A percentile compares a stretch with the other conserved stretches of the same genome.
phyloP scores from a whole-genome alignment of 192 early-diverging fungal species.

The Lunasporangiospora selenospora region DNA sequence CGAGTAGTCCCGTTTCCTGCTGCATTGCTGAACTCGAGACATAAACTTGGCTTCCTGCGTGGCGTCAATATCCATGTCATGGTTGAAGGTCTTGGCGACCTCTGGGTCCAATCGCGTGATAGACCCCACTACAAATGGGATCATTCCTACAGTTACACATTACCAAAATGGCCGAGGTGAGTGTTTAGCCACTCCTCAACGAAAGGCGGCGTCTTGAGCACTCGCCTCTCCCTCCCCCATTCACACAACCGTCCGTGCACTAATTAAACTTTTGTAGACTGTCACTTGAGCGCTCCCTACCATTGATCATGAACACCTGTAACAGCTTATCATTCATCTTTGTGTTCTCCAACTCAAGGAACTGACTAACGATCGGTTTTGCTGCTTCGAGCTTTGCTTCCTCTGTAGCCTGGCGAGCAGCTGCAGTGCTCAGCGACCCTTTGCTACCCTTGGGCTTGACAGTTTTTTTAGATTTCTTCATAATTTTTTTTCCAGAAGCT shows the following conservation, averaged over 20 bases:
- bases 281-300: too few relatives aligned
- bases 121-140: conserved; percentile 25
- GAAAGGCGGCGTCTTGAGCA: too few relatives aligned
- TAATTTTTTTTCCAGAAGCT: too few relatives aligned
- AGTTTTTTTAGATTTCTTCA: conserved; percentile 38
- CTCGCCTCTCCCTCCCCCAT: too few relatives aligned
- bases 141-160: too few relatives aligned
- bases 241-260: background rate
- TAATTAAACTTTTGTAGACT: too few relatives aligned
- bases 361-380: conserved; percentile 40
- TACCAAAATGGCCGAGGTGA: too few relatives aligned
- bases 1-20: conserved; percentile 21
- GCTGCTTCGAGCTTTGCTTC: conserved; percentile 41
- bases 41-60: conserved; percentile 40
- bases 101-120: conserved; percentile 44
- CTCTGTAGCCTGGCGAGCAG: conserved; percentile 32
- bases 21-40: conserved; percentile 19
- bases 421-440: conserved; percentile 17
- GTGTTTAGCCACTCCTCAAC: too few relatives aligned
- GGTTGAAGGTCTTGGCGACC: conserved; percentile 14
- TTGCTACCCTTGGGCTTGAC: conserved; percentile 39
- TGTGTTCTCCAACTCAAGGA: conserved; percentile 41
- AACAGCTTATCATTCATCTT: conserved; percentile 43
- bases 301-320: conserved; percentile 42
- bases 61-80: conserved; percentile 8